phyloP scores from a whole-genome alignment of 2,329 filamentous ascomycete species.

The Neocucurbitaria cava region DNA sequence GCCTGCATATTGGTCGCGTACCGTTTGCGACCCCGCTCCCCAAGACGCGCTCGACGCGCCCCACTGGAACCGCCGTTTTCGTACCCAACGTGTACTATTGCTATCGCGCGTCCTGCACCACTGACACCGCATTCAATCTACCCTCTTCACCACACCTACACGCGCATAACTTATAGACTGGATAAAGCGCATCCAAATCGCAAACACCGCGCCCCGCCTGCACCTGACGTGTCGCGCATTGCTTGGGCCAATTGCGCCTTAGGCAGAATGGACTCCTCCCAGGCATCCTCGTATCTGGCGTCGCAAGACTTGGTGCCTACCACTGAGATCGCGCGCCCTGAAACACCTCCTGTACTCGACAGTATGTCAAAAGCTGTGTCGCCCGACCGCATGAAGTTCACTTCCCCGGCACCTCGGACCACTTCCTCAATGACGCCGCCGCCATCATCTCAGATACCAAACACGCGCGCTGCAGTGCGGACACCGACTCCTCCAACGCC shows the following conservation, averaged over 20 bases:
- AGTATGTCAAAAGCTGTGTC: constrained; percentile 30
- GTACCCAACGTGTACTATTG: constrained; percentile 7
- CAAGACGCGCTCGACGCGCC: constrained; percentile 27
- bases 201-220: constrained; percentile 1
- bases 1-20: constrained; percentile 12
- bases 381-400: constrained; percentile 39
- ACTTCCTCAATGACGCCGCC: constrained; percentile 68
- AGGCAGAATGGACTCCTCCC: constrained; percentile 41
- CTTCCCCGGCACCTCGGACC: constrained; percentile 52
- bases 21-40: constrained; percentile 19
- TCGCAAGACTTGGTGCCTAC: constrained; percentile 43
- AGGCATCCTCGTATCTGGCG: constrained; percentile 30
- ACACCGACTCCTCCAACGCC: constrained; percentile 61
- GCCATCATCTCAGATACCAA: constrained; percentile 65
- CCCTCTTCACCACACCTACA: constrained; percentile 2
- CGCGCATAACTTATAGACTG: constrained; percentile 13
- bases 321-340: constrained; percentile 36
- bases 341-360: constrained; percentile 26
- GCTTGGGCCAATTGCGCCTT: constrained; percentile 26
- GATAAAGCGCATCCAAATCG: constrained; percentile 7
- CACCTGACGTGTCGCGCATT: constrained; percentile 35
- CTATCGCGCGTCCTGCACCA: constrained; percentile 11
- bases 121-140: neutral
- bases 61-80: constrained; percentile 21
- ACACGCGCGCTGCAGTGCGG: constrained; percentile 48